Evolutionary conservation across 2,329 filamentous ascomycete species (phyloP).

Genomic region (Pyricularia grisea): DNA sequence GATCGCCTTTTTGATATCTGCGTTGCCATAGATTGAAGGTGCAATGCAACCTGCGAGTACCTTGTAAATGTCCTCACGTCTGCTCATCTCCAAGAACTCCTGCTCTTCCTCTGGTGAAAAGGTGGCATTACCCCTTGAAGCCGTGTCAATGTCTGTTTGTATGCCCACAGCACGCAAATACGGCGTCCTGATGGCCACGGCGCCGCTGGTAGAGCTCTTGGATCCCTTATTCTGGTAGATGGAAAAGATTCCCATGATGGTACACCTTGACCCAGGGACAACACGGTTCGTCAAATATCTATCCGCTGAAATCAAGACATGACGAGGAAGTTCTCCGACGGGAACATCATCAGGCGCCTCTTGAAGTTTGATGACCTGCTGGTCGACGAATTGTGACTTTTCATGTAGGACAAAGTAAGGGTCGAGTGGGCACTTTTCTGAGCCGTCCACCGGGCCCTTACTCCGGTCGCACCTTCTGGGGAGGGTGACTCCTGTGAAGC

Average conservation of each 20-base stretch:
- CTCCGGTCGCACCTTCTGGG: conserved; percentile 66
- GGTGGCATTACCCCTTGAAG: conserved; percentile 70
- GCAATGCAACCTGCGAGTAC: conserved; percentile 88
- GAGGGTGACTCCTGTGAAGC: conserved; percentile 79
- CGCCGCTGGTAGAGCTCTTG: conserved; percentile 66
- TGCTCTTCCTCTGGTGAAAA: conserved; percentile 97
- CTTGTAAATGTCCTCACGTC: conserved; percentile 85
- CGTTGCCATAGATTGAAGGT: conserved; percentile 93
- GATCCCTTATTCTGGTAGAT: conserved; percentile 91
- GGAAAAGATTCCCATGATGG: conserved; percentile 93
- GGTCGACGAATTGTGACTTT: conserved; percentile 88
- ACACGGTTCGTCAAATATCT: conserved; percentile 92
- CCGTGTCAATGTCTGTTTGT: conserved; percentile 81
- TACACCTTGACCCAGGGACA: conserved; percentile 89
- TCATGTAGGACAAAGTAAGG: conserved; percentile 96
- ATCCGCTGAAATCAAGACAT: conserved; percentile 94
- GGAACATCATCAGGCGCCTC: conserved; percentile 96
- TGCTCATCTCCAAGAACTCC: conserved; percentile 85
- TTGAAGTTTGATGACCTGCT: conserved; percentile 96
- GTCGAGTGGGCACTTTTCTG: conserved; percentile 77
- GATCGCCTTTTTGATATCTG: conserved; percentile 95
- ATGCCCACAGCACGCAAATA: conserved; percentile 92
- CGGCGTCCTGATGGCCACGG: conserved; percentile 90
- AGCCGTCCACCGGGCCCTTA: conserved; percentile 54
- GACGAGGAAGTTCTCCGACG: conserved; percentile 87